Percentiles rank a stretch among this genome's conserved stretches.
These are phyloP conservation scores for Phytophthora sansomeana DNA, from an alignment of 352 stramenopile genomes.

Conservation along the genomic window DNA sequence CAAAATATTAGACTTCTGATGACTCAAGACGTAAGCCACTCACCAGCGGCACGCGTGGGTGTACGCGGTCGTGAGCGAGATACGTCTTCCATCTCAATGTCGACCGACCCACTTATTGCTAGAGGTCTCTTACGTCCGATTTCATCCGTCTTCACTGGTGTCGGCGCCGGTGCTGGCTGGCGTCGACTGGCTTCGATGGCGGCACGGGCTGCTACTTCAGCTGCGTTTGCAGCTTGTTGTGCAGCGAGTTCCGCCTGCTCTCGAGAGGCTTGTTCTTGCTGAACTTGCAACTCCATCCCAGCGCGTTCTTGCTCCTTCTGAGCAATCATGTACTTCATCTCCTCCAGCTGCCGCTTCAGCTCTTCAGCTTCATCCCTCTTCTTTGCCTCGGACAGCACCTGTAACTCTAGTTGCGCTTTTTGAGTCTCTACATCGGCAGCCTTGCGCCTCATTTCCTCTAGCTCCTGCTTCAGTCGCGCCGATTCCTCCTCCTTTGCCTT, in stretches of 20 bases:
- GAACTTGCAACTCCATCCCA: conserved; percentile 53
- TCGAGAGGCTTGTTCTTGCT: conserved; percentile 61
- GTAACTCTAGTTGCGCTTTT: conserved; percentile 48
- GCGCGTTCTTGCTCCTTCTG: conserved; percentile 62
- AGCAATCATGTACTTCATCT: conserved; percentile 55
- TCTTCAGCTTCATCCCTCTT: conserved; percentile 47
- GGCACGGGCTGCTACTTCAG: conserved; percentile 71
- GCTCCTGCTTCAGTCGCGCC: conserved; percentile 48
- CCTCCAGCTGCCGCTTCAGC: conserved; percentile 53
- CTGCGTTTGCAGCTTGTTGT: conserved; percentile 65
- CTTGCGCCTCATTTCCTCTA: conserved; percentile 65
- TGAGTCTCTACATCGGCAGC: conserved; percentile 44
- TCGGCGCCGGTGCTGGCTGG: conserved; percentile 50
- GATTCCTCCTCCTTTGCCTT: conserved; percentile 54
- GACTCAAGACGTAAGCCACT: conserved; percentile 28
- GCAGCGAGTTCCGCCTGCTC: conserved; percentile 71
- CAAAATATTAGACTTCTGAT: conserved; percentile 26
- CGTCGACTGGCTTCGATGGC: conserved; percentile 69
- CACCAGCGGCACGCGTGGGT: conserved; percentile 39
- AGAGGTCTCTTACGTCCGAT: conserved; percentile 55
- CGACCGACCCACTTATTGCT: conserved; percentile 37
- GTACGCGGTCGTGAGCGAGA: conserved; percentile 39
- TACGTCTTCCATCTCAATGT: conserved; percentile 70
- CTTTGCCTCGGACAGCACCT: conserved; percentile 45
- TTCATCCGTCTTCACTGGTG: conserved; percentile 37